Evolutionary conservation across 441 rosid species (phyloP).

Genomic region (Lepidium campestre): DNA sequence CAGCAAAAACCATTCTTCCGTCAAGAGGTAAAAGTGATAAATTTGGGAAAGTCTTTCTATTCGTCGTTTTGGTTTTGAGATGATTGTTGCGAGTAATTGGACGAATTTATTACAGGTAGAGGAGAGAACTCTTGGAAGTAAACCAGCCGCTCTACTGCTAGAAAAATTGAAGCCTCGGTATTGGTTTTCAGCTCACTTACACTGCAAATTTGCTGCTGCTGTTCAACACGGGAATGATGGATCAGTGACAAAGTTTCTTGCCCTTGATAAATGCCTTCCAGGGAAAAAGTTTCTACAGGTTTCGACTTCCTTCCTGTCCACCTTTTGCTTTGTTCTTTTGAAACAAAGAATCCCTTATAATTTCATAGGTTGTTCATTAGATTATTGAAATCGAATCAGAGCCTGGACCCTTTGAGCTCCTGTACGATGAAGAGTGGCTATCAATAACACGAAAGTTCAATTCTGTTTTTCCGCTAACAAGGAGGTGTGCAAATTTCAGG

Average conservation of each 20-base stretch:
- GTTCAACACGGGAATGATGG: constrained; percentile 78
- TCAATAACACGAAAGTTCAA: constrained; percentile 65
- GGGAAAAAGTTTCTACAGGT: constrained; percentile 76
- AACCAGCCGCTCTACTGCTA: constrained; percentile 76
- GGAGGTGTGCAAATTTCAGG: constrained; percentile 46
- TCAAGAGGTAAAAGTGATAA: constrained; percentile 48
- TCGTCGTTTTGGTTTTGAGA: constrained; percentile 1
- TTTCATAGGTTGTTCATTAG: constrained; percentile 33
- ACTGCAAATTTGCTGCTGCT: constrained; percentile 80
- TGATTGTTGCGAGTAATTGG: neutral
- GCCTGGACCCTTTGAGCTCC: constrained; percentile 69
- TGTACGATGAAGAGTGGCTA: constrained; percentile 89
- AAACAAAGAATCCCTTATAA: constrained; percentile 18
- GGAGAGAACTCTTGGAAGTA: constrained; percentile 69
- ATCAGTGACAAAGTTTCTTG: constrained; percentile 72
- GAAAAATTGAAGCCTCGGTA: constrained; percentile 67
- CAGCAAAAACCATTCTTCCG: constrained; percentile 49
- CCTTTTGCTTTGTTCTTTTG: constrained; percentile 4
- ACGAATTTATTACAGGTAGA: constrained; percentile 38
- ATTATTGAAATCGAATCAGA: constrained; percentile 75
- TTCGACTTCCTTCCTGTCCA: constrained; percentile 11
- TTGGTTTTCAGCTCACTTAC: constrained; percentile 96
- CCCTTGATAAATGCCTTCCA: constrained; percentile 83
- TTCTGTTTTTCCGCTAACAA: constrained; percentile 58
- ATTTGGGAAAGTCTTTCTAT: neutral